phyloP scores from a whole-genome alignment of 2,329 filamentous ascomycete genomes.

The Aureobasidium vineae region DNA sequence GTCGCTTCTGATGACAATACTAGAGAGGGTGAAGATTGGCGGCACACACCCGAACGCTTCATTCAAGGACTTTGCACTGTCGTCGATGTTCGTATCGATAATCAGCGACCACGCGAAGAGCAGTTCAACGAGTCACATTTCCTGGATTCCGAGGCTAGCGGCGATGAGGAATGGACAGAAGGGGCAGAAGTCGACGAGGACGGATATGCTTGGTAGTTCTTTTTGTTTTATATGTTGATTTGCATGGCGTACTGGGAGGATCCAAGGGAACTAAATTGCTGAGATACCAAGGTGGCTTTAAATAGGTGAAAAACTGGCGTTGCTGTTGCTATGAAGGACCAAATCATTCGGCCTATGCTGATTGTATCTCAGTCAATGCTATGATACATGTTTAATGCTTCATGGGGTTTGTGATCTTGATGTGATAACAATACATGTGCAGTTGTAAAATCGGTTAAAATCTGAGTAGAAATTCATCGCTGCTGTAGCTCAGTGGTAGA shows the following conservation, averaged over 20 bases:
- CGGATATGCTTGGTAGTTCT: conserved; percentile 40
- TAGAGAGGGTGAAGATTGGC: conserved; percentile 40
- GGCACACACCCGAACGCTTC: conserved; percentile 38
- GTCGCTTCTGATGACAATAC: conserved; percentile 37
- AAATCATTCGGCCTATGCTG: background rate
- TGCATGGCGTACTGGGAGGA: conserved; percentile 2
- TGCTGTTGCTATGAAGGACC: background rate
- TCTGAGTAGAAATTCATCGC: background rate
- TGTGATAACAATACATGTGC: background rate
- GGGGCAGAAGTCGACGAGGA: conserved; percentile 49
- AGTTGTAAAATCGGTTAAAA: background rate
- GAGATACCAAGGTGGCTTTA: conserved; percentile 11
- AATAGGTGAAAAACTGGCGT: background rate
- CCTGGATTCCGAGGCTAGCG: conserved; percentile 59
- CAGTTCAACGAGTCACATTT: conserved; percentile 73
- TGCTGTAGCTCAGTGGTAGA: conserved; percentile 28
- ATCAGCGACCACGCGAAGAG: conserved; percentile 67
- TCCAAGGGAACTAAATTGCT: background rate
- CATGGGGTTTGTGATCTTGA: background rate
- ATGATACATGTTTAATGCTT: no score
- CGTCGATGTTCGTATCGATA: conserved; percentile 72
- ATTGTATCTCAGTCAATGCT: background rate
- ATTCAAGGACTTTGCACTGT: conserved; percentile 69
- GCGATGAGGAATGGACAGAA: conserved; percentile 58
- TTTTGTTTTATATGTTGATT: background rate